Evolutionary conservation across 352 stramenopile species (phyloP).

Genomic region (Aphanomyces euteiches): DNA sequence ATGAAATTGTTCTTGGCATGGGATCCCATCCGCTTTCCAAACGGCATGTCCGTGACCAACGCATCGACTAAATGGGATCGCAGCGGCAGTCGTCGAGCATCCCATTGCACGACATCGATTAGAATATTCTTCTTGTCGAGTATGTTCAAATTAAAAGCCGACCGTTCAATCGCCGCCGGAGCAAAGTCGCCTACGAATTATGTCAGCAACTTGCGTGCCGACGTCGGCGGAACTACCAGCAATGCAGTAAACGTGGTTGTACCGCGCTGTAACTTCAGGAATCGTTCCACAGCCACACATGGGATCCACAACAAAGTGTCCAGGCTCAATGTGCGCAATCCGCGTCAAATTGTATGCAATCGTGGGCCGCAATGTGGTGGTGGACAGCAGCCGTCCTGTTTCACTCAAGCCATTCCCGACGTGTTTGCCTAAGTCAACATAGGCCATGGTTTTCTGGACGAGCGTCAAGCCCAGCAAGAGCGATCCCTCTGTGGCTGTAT

Average conservation of each 20-base stretch:
- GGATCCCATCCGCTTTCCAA: slow-evolving; percentile 28
- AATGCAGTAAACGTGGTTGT: slow-evolving; percentile 23
- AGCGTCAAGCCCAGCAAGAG: slow-evolving; percentile 23
- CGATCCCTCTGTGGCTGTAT: slow-evolving; percentile 10
- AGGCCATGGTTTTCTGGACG: slow-evolving; percentile 15
- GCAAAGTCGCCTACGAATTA: slow-evolving; percentile 21
- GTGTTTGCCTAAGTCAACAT: slow-evolving; percentile 14
- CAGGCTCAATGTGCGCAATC: slow-evolving; percentile 4
- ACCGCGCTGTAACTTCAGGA: slow-evolving; percentile 18
- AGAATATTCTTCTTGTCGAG: neutral
- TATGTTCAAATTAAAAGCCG: neutral
- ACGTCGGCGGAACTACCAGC: slow-evolving; percentile 6
- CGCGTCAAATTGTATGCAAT: slow-evolving; percentile 27
- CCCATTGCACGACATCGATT: slow-evolving; percentile 29
- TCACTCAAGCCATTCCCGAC: slow-evolving; percentile 22
- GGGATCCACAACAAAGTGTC: slow-evolving; percentile 19
- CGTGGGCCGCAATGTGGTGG: slow-evolving; percentile 25
- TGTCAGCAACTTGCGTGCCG: neutral
- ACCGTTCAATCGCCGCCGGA: slow-evolving; percentile 8
- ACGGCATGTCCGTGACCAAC: slow-evolving; percentile 29
- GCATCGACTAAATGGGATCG: slow-evolving; percentile 17
- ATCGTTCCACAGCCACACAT: slow-evolving; percentile 31
- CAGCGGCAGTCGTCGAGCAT: slow-evolving; percentile 12
- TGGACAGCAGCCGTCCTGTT: slow-evolving; percentile 23
- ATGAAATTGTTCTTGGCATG: slow-evolving; percentile 28